Base-by-base conservation (phyloP, 1,139 yeast species). In the Yamadazyma spencermartinsiae region DNA sequence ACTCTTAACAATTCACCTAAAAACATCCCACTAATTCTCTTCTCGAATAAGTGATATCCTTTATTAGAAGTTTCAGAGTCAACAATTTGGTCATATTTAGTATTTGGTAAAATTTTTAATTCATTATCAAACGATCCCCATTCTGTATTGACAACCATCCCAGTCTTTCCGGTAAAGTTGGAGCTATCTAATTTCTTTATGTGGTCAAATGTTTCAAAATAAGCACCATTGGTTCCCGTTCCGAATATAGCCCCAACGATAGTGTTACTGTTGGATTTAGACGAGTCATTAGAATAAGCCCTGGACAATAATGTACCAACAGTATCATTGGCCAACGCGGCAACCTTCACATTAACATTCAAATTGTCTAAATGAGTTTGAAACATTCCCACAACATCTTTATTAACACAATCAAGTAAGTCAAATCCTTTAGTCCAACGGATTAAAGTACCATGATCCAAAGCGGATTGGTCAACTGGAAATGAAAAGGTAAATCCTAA, bases 371-470 rank as follows among this genome's bases (percentile, higher is more conserved):
- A 56, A 44, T 86, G 85, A 7, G 62, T 58, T 63, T 90, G 98
- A 48, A 88, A 74, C 37, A 81, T 62, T 35, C 69, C 69, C 36
- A 87, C 94, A 32, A 90, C 83, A 56, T 90, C 97, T 57, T 82
- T 68, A 37, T 87, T 94, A 29, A 90, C 86, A 31, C 87, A 80
- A 52, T 90, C 97, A 25, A 79, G 77, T 52, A 90, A 84, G 53
- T 86, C 80, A 61, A 85, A 90, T 25, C 97, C 97, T 63, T 90
- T 90, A 21, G 97, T 88, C 98, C 98, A 90, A 60, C 98, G 82
- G 41, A 90, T 75, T 50, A 90, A 75, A 4, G 76, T 80, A 43
- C 98, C 98, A 8, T 79, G 68, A 56, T 81, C 76, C 49, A 90
- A 68, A 3, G 87, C 84, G 16, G 86, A 81, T 65, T 90, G 98